Evolutionary conservation across 129 eudicot genomes (phyloP).

Genomic region (Artemisia argyi): DNA sequence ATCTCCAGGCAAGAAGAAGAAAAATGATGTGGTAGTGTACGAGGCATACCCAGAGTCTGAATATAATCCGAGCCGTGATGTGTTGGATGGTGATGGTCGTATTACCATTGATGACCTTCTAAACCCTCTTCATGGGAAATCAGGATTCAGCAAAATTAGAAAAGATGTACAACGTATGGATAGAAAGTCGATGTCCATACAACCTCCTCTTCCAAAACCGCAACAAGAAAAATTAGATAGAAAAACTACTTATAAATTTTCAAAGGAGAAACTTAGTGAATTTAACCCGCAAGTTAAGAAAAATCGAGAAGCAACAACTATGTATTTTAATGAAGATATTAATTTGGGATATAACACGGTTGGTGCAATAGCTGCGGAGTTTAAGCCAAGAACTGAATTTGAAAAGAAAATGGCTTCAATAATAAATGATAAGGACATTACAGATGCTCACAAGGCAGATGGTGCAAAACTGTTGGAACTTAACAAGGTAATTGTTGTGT

Average conservation of each 20-base stretch:
- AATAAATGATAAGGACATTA: conserved; percentile 56
- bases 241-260: conserved; percentile 46
- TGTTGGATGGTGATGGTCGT: conserved; percentile 65
- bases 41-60: conserved; percentile 90
- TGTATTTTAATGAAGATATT: conserved; percentile 59
- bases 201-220: conserved; percentile 75
- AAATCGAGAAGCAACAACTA: conserved; percentile 90
- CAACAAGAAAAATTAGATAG: conserved; percentile 70
- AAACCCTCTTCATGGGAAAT: conserved; percentile 71
- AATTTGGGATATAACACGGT: conserved; percentile 71
- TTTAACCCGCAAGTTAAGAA: conserved; percentile 76
- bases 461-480: conserved; percentile 88
- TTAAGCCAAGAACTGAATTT: conserved; percentile 87
- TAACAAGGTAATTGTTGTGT: conserved; percentile 58
- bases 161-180: conserved; percentile 53
- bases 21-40: conserved; percentile 45
- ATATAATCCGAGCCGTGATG: conserved; percentile 85
- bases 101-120: conserved; percentile 81
- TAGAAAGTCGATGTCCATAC: conserved; percentile 53
- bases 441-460: conserved; percentile 84
- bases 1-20: conserved; percentile 63
- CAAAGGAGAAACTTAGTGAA: conserved; percentile 63
- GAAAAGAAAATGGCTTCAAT: conserved; percentile 80
- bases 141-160: conserved; percentile 65
- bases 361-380: conserved; percentile 93